Evolutionary conservation across 208 protist genomes (phyloP).

Genomic region (Lotmaria passim): DNA sequence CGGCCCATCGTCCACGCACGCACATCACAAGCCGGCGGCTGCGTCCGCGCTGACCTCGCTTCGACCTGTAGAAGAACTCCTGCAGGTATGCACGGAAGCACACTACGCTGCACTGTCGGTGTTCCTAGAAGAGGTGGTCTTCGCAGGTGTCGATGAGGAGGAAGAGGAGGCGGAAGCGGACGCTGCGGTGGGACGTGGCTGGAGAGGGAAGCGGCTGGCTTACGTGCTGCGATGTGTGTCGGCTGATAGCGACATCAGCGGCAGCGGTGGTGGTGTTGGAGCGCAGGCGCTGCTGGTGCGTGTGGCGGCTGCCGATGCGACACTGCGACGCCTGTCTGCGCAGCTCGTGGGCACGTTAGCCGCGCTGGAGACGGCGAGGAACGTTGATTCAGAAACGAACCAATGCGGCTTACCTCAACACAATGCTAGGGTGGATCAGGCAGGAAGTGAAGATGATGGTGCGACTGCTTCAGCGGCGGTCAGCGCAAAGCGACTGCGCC

Average conservation of each 20-base stretch:
- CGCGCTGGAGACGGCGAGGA: neutral
- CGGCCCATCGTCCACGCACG: neutral
- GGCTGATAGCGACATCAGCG: neutral
- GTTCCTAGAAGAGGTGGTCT: neutral
- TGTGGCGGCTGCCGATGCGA: constrained; percentile 20
- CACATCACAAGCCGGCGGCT: neutral
- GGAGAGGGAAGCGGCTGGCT: neutral
- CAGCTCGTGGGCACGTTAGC: neutral
- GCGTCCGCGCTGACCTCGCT: neutral
- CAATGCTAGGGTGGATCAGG: too few species aligned
- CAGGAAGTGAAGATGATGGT: too few species aligned
- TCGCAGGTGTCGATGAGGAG: neutral
- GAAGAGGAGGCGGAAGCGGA: too few species aligned
- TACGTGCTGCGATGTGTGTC: constrained; percentile 23
- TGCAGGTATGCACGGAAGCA: neutral
- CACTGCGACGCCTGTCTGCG: constrained; percentile 1
- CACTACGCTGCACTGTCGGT: constrained; percentile 3
- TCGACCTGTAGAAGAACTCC: neutral
- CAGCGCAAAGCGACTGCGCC: neutral
- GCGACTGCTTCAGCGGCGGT: too few species aligned
- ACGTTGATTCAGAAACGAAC: too few species aligned
- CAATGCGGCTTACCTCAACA: too few species aligned
- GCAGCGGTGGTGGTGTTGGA: neutral
- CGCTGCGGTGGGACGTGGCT: neutral
- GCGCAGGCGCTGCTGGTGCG: constrained; percentile 14